Percentiles rank a stretch among this genome's conserved stretches.
These are phyloP conservation scores for Backusella westeae DNA, from an alignment of 192 early-diverging fungal genomes.

Conservation along the genomic window DNA sequence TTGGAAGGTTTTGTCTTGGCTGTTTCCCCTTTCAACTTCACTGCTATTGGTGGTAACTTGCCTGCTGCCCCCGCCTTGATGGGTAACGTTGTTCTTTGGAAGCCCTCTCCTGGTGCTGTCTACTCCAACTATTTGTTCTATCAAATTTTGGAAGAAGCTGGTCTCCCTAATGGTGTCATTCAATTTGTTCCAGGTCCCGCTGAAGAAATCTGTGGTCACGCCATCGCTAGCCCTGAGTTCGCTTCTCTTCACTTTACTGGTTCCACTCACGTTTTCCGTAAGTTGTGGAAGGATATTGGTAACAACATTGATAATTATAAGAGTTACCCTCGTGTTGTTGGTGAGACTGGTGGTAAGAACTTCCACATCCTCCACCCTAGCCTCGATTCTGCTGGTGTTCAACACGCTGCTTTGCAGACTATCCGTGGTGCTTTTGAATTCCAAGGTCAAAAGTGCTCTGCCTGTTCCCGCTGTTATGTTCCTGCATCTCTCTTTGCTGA, in stretches of 20 bases:
- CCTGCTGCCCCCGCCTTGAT: conserved; percentile 91
- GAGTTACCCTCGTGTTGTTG: conserved; percentile 95
- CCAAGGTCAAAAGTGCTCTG: conserved; percentile 99
- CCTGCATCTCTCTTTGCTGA: conserved; percentile 79
- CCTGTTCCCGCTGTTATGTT: conserved; percentile 88
- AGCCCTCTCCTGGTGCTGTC: conserved; percentile 86
- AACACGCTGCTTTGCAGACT: conserved; percentile 82
- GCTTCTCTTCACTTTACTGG: conserved; percentile 97
- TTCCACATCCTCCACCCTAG: conserved; percentile 88
- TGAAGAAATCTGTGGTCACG: conserved; percentile 71
- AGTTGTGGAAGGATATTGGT: conserved; percentile 89
- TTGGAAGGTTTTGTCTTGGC: conserved; percentile 98
- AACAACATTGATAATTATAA: conserved; percentile 89
- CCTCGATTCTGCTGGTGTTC: conserved; percentile 64
- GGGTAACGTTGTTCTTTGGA: conserved; percentile 98
- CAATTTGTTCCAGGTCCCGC: conserved; percentile 96
- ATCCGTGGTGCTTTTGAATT: conserved; percentile 94
- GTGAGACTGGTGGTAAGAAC: conserved; percentile 99
- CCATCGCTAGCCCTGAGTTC: conserved; percentile 89
- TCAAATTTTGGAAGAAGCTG: conserved; percentile 92
- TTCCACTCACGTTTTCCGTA: conserved; percentile 88
- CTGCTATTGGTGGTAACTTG: conserved; percentile 97
- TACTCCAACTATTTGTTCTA: conserved; percentile 90
- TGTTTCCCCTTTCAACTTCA: conserved; percentile 99
- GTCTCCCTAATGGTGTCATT: conserved; percentile 94